phyloP scores from a whole-genome alignment of 1,139 yeast genomes.

The Yamadazyma mexicana region DNA sequence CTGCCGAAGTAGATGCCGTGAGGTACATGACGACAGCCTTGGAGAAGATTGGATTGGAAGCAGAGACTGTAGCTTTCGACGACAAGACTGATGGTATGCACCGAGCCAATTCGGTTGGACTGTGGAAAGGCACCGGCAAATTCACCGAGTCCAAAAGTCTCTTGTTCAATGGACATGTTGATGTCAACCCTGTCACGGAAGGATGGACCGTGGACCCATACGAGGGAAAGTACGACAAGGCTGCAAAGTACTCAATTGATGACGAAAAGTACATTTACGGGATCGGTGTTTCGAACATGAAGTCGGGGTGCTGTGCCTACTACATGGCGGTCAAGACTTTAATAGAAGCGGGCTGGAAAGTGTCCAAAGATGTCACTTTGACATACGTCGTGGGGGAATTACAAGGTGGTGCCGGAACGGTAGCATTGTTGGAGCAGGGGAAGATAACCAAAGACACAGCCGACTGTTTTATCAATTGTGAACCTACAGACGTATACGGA shows the following conservation, averaged over 20 bases:
- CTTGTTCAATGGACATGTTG: constrained; percentile 26
- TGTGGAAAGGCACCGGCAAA: constrained; percentile 23
- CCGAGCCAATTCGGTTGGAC: constrained; percentile 23
- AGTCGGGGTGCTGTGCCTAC: constrained; percentile 26
- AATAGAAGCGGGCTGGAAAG: constrained; percentile 17
- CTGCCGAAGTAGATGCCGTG: constrained; percentile 23
- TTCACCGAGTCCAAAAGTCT: constrained; percentile 14
- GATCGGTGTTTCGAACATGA: constrained; percentile 27
- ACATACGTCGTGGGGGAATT: constrained; percentile 18
- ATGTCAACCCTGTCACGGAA: constrained; percentile 25
- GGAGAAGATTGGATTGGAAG: constrained; percentile 19
- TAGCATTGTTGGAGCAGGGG: constrained; percentile 15
- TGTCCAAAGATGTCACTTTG: constrained; percentile 15
- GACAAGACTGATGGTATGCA: constrained; percentile 21
- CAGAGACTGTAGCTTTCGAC: constrained; percentile 18
- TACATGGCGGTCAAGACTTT: constrained; percentile 26
- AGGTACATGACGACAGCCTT: constrained; percentile 22
- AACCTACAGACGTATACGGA: constrained; percentile 16
- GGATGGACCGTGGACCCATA: constrained; percentile 29
- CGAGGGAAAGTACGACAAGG: constrained; percentile 19
- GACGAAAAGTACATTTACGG: constrained; percentile 21
- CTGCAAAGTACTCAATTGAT: constrained; percentile 7
- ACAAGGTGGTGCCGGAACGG: constrained; percentile 18
- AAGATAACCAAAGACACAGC: constrained; percentile 15
- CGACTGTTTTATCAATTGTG: constrained; percentile 16